Evolutionary conservation across 495 filamentous ascomycete genomes (phyloP).

Genomic region (Talaromyces stipitatus): DNA sequence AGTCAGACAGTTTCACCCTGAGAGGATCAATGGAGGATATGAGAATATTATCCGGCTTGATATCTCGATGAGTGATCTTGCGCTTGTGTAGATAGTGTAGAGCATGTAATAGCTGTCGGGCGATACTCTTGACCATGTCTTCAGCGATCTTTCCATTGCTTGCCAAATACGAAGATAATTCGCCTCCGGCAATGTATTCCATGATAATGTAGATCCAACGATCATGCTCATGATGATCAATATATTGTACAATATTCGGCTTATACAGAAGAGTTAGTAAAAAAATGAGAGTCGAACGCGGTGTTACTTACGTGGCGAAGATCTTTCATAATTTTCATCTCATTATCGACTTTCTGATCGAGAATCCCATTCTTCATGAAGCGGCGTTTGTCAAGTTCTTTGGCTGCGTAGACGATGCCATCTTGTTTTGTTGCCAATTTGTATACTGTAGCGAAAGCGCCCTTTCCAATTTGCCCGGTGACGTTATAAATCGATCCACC

Average conservation of each 20-base stretch:
- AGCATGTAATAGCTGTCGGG: slow-evolving; percentile 70
- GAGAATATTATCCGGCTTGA: slow-evolving; percentile 97
- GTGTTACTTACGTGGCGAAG: slow-evolving; percentile 64
- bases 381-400: slow-evolving; percentile 80
- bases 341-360: slow-evolving; percentile 83
- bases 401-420: slow-evolving; percentile 76
- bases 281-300: background rate
- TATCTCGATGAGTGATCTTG: slow-evolving; percentile 90
- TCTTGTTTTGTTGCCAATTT: slow-evolving; percentile 72
- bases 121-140: slow-evolving; percentile 56
- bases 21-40: slow-evolving; percentile 65
- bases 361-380: slow-evolving; percentile 84
- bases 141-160: slow-evolving; percentile 57
- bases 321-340: slow-evolving; percentile 86
- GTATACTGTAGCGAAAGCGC: slow-evolving; percentile 89
- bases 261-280: slow-evolving; percentile 28
- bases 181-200: slow-evolving; percentile 84
- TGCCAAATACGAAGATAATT: slow-evolving; percentile 66
- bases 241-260: slow-evolving; percentile 86
- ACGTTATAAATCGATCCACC: slow-evolving; percentile 79
- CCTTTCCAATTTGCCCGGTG: slow-evolving; percentile 72
- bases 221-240: slow-evolving; percentile 73
- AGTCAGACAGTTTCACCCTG: slow-evolving; percentile 86
- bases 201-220: slow-evolving; percentile 87
- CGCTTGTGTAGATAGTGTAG: slow-evolving; percentile 79